Base-by-base conservation (phyloP, 352 stramenopile genomes). In the Pythium aphanidermatum region DNA sequence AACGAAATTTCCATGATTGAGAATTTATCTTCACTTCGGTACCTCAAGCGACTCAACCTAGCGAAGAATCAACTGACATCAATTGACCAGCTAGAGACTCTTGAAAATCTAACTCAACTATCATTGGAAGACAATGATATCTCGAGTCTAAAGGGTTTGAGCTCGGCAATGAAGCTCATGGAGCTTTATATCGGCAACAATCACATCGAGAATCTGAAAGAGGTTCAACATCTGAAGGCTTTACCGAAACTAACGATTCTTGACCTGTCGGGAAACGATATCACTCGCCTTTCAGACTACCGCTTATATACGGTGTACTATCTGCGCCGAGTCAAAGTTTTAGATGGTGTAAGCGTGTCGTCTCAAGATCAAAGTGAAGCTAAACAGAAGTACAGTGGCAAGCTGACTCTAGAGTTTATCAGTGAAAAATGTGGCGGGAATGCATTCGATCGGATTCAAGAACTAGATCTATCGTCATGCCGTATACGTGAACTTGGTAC, bases 121-220 rank as follows among this genome's bases (percentile, higher is more conserved):
- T 94, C 83, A 3, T 44, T 95, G 0, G 83, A 95, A 70, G 81
- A 92, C 35, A 95, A 95, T 38, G 55, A 75, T 14, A 92, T 95
- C 29, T 70, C 66, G 11, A 85, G 74, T 32, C 57, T 95, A 7
- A 58, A 66, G 8, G 80, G 79, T 0, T 53, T 95, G 5, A 62
- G 65, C 0, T 61, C 66, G 0, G 69, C 84, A 1, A 42, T 70
- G 36, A 87, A 83, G 34, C 53, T 94, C 8, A 90, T 93, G 81
- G 84, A 95, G 40, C 50, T 95, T 0, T 95, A 95, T 54, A 61
- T 93, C n/a, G 77, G 83, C 6, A 84, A 83, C 46, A 95, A 95
- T 43, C 55, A 69, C 14, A 79, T 95, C 28, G 73, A 83, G n/a
- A 68, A 70, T 9, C 24, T 95, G 13, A 91, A 85, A 25, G 76